Evolutionary conservation across 768 basidiomycete species (phyloP), one percentile per base, ranked within the genome.

Genomic region (Leccinellum luteum): DNA sequence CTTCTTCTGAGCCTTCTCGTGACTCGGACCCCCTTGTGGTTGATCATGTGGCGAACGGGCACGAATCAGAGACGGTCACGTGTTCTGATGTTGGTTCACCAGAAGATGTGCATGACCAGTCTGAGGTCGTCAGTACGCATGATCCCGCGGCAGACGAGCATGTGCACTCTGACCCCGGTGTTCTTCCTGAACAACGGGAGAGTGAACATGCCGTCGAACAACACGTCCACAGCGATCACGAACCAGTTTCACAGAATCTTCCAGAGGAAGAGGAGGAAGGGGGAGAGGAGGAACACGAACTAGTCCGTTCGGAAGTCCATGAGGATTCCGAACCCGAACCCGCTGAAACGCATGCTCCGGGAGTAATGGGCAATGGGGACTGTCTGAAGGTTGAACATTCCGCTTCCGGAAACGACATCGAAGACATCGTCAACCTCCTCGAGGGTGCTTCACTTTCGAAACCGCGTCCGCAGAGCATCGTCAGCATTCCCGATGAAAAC

Each of bases 371-470:
- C 41, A 66, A 64, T 10, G 61, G 61, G 51, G 44, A 63, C 21
- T 25, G 23, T 49, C 12, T 51, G 27, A 54, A 56, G 31, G 48
- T 45, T 13, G 64, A 54, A 30, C 35, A 23, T 14, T 4, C 23
- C 28, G n/a, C 50, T 19, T 30, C 50, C 14, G 77, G 68, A 15
- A 69, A 75, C 54, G 82, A 86, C 30, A 75, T 86, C 30, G 88
- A 84, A 69, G 82, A 83, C 55, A 83, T 89, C 52, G 83, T 90
- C 59, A 83, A 79, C 63, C 76, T 89, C 62, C 81, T 90, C 13
- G 85, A 90, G 72, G 60, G 66, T 3, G 31, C 52, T 25, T 45
- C 63, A 12, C 66, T 77, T 1, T 64, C 73, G 47, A 81, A 79
- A 61, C 65, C 73, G 12, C 75, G 74, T 51, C 75, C 76, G 21